These are phyloP conservation scores for Ramularia collo-cygni DNA, from an alignment of 2,329 filamentous ascomycete genomes.

Conservation along the genomic window DNA sequence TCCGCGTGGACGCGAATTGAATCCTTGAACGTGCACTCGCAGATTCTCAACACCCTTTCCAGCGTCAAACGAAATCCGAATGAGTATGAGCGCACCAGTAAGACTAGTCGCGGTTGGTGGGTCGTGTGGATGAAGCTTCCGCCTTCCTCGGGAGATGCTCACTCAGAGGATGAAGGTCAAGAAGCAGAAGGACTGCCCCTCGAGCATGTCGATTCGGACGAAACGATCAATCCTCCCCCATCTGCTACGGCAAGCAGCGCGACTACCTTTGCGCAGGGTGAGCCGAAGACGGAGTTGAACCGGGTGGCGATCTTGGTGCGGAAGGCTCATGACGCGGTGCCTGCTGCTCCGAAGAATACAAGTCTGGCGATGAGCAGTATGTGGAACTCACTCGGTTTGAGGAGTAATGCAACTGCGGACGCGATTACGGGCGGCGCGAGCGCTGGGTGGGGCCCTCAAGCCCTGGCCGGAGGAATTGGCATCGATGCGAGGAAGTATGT, in stretches of 20 bases:
- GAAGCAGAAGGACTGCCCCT: conserved; percentile 1
- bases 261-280: neutral
- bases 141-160: conserved; percentile 13
- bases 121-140: conserved; percentile 56
- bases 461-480: conserved; percentile 65
- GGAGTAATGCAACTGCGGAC: conserved; percentile 15
- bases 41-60: conserved; percentile 51
- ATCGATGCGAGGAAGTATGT: conserved; percentile 71
- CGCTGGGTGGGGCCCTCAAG: conserved; percentile 34
- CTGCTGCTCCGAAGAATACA: conserved; percentile 5
- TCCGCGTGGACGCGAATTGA: conserved; percentile 49
- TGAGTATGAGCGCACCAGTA: conserved; percentile 55
- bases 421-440: conserved; percentile 17
- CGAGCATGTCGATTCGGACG: conserved; percentile 11
- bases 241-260: conserved; percentile 8
- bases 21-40: conserved; percentile 55
- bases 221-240: conserved; percentile 7
- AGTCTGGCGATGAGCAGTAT: conserved; percentile 25
- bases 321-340: conserved; percentile 22
- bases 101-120: conserved; percentile 61
- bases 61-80: conserved; percentile 41
- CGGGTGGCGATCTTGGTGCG: conserved; percentile 39
- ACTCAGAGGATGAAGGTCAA: neutral
- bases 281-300: conserved; percentile 14
- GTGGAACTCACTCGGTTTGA: conserved; percentile 22